Evolutionary conservation across 2,329 filamentous ascomycete genomes (phyloP), one percentile per base, ranked within the genome.

Genomic region (Curvularia eragrostidis): DNA sequence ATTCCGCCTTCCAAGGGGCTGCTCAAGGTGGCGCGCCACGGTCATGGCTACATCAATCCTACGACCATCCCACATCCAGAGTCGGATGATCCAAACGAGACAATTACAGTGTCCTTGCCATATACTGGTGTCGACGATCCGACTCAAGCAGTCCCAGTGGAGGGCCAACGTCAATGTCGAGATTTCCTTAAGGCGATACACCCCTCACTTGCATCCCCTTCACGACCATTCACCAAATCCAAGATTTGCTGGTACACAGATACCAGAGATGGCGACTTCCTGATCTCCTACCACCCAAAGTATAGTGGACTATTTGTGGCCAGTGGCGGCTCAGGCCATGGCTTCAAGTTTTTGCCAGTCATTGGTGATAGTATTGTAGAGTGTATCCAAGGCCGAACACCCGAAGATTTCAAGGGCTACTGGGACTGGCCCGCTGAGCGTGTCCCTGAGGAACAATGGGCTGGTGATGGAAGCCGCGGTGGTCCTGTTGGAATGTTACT

Each of bases 291-390:
- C 54, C 81, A 85, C 48, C 83, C 84, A 0, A 72, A 64, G 15
- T 83, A 80, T 61, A 68, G 73, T n/a, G 80, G 82, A 0, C 66
- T 89, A 0, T 83, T 87, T 66, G 79, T 88, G 0, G 85, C 85
- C 2, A 88, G 86, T 0, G 86, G 85, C 0, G 87, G 87, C 0
- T 84, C 81, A 34, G 86, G 87, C 0, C 86, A 88, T 70, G 86
- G 79, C 0, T 88, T 87, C 71, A 88, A 88, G 64, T 88, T 85
- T 58, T 66, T 87, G 48, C 86, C 86, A 0, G 82, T 83, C 3
- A 80, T 88, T 62, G 85, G 86, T 1, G 81, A 82, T 34, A 79
- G 78, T 59, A 81, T 87, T 12, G 78, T 83, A 0, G 81, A 86
- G 59, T 79, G 81, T n/a, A 69, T 87, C 64, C 72, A 70, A 67